Percentiles rank a stretch among this genome's conserved stretches.
Conservation (phyloP, 139 green algal genomes). For the Chlamydomonas incerta region DNA sequence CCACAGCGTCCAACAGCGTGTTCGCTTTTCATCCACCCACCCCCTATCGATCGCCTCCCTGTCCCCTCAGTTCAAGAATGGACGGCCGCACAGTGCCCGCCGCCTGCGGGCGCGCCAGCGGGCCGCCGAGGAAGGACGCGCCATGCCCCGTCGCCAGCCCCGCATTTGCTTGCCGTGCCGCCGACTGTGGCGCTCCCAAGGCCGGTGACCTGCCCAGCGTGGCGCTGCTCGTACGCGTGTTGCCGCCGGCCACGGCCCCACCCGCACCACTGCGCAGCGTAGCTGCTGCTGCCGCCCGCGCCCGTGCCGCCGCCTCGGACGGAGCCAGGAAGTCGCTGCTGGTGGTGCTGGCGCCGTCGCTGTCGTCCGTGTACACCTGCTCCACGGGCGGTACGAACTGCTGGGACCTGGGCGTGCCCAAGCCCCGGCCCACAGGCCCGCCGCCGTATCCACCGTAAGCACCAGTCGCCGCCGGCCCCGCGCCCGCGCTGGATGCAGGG, state of each 20-base stretch:
- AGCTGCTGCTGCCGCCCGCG: background rate
- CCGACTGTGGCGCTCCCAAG: no score
- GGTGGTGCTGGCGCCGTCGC: constrained; percentile 16
- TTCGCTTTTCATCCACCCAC: no score
- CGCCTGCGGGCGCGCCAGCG: no score
- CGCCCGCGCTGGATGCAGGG: no score
- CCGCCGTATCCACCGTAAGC: background rate
- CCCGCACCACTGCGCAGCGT: background rate
- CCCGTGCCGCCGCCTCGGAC: background rate
- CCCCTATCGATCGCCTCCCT: no score
- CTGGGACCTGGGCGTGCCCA: background rate
- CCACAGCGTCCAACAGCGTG: no score
- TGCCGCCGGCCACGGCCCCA: background rate
- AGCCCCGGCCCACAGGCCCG: no score
- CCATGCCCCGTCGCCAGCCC: no score
- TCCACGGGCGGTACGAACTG: background rate
- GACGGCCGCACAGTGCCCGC: no score
- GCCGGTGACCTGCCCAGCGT: background rate
- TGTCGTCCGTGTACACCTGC: background rate
- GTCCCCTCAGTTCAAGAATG: no score
- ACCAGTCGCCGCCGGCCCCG: background rate
- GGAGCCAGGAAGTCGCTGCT: constrained; percentile 15
- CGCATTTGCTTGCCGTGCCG: no score
- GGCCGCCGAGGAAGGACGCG: no score
- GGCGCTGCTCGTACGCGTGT: background rate